Evolutionary conservation across 2,329 filamentous ascomycete species (phyloP).

Genomic region (Elsinoe fawcettii): DNA sequence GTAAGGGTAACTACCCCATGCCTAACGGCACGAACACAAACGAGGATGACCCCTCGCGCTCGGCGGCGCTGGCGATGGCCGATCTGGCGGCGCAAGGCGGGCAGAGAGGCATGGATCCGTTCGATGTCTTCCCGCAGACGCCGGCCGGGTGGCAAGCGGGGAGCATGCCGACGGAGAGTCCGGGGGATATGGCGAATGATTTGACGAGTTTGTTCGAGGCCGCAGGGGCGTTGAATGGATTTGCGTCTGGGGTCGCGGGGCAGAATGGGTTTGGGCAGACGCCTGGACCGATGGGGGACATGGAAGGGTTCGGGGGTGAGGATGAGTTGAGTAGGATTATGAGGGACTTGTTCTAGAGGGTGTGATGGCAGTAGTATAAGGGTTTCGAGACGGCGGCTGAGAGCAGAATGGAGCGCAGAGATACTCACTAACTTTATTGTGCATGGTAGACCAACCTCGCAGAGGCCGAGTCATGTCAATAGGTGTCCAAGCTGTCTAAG

Average conservation of each 20-base stretch:
- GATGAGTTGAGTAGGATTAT: slow-evolving; percentile 54
- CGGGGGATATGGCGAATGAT: slow-evolving; percentile 56
- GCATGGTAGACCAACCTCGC: too few species aligned
- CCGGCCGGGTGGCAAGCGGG: slow-evolving; percentile 22
- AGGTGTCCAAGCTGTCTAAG: too few species aligned
- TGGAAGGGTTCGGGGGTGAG: slow-evolving; percentile 43
- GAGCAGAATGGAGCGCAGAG: too few species aligned
- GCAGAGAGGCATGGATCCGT: not conserved
- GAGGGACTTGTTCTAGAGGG: slow-evolving; percentile 51
- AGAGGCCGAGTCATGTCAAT: too few species aligned
- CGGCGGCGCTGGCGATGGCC: slow-evolving; percentile 58
- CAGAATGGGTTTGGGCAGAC: slow-evolving; percentile 10
- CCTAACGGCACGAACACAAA: not conserved
- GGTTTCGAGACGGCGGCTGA: too few species aligned
- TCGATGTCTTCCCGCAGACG: slow-evolving; percentile 27
- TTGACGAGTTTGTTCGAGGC: slow-evolving; percentile 57
- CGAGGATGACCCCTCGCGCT: slow-evolving; percentile 48
- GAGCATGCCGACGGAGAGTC: slow-evolving; percentile 42
- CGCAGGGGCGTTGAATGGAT: slow-evolving; percentile 44
- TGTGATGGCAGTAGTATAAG: too few species aligned
- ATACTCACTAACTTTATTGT: too few species aligned
- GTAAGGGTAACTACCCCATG: not conserved
- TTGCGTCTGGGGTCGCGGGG: not conserved
- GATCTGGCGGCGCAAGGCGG: slow-evolving; percentile 51
- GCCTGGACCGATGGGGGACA: slow-evolving; percentile 18